phyloP scores from a whole-genome alignment of 192 early-diverging fungal genomes.

The Coemansia sp. region DNA sequence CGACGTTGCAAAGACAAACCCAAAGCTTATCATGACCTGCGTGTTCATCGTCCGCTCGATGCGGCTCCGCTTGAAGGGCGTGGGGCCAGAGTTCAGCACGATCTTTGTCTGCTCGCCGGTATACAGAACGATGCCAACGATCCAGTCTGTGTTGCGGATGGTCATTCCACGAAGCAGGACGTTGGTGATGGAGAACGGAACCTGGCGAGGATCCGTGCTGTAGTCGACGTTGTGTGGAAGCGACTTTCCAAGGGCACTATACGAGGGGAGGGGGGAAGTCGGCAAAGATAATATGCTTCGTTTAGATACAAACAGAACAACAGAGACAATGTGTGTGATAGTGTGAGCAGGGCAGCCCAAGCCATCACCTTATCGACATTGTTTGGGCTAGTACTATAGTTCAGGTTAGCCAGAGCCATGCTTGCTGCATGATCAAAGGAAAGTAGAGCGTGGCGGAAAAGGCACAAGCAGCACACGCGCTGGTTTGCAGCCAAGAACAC shows the following conservation, averaged over 20 bases:
- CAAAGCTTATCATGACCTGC: conserved; percentile 61
- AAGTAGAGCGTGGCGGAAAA: not conserved
- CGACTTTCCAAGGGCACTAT: conserved; percentile 30
- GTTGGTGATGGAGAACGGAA: conserved; percentile 77
- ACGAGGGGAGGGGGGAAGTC: not conserved
- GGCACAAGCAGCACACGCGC: not conserved
- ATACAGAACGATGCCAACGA: conserved; percentile 76
- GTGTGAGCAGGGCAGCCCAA: too few relatives aligned
- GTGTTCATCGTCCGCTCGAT: conserved; percentile 87
- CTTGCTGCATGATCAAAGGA: not conserved
- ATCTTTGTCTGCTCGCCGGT: conserved; percentile 93
- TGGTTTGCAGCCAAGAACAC: too few relatives aligned
- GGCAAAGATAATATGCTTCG: not conserved
- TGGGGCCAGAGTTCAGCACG: conserved; percentile 84
- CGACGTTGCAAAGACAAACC: conserved; percentile 55
- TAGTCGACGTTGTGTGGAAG: conserved; percentile 31
- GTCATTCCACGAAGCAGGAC: conserved; percentile 87
- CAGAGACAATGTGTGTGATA: too few relatives aligned
- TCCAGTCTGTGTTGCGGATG: conserved; percentile 89
- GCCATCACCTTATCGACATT: too few relatives aligned
- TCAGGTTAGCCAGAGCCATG: too few relatives aligned
- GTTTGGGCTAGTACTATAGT: too few relatives aligned
- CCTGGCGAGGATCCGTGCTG: conserved; percentile 20
- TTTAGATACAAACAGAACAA: not conserved
- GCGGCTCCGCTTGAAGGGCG: conserved; percentile 85